phyloP scores from a whole-genome alignment of 441 rosid species.

The Viola pubescens region DNA sequence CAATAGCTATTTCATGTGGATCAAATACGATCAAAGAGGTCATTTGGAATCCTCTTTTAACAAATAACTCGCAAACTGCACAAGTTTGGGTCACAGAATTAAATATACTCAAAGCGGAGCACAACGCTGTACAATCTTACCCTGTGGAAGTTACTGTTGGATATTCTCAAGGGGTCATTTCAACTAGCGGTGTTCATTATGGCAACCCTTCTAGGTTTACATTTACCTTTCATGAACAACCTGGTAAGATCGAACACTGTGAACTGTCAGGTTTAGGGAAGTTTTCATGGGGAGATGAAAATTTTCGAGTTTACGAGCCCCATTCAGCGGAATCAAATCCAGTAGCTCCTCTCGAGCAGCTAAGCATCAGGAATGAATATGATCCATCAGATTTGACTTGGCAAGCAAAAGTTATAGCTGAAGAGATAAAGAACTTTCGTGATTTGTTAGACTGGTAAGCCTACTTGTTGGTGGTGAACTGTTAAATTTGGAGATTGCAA shows the following conservation, averaged over 20 bases:
- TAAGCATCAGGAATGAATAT: slow-evolving; percentile 22
- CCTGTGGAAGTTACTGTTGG: slow-evolving; percentile 58
- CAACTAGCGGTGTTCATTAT: slow-evolving; percentile 45
- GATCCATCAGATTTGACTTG: slow-evolving; percentile 34
- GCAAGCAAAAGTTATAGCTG: slow-evolving; percentile 39
- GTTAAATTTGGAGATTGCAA: slow-evolving; percentile 3
- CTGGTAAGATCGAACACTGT: slow-evolving; percentile 20
- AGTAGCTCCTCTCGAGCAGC: slow-evolving; percentile 22
- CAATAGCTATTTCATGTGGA: slow-evolving; percentile 37
- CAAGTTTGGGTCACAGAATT: slow-evolving; percentile 61
- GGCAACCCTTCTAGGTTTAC: slow-evolving; percentile 30
- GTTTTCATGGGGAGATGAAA: slow-evolving; percentile 48
- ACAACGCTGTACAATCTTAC: slow-evolving; percentile 21
- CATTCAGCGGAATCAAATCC: slow-evolving; percentile 24
- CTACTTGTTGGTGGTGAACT: slow-evolving; percentile 8
- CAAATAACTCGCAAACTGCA: slow-evolving; percentile 29
- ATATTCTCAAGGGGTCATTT: slow-evolving; percentile 53
- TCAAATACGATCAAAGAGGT: slow-evolving; percentile 33
- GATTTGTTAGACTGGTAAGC: slow-evolving; percentile 58
- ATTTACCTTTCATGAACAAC: slow-evolving; percentile 39
- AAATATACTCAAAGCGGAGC: slow-evolving; percentile 27
- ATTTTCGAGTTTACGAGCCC: slow-evolving; percentile 26
- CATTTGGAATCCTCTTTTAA: slow-evolving; percentile 57
- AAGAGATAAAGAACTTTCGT: slow-evolving; percentile 52
- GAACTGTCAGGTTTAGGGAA: slow-evolving; percentile 23